Evolutionary conservation across 139 green algal species (phyloP).

Genomic region (Picochlorum sp.): DNA sequence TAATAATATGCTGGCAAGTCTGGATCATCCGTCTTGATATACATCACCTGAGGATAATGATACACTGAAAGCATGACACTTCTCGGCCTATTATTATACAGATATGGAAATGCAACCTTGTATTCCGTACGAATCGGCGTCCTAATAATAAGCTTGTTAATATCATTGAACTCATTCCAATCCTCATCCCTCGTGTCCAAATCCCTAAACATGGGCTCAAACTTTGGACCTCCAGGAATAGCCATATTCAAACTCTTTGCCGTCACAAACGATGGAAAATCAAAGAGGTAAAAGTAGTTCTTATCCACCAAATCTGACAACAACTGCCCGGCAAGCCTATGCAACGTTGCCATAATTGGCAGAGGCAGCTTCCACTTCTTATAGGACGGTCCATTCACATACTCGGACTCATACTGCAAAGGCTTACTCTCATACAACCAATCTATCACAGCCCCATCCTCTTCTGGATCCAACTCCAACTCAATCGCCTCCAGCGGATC

Average conservation of each 20-base stretch:
- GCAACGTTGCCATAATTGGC: slow-evolving; percentile 90
- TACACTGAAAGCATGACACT: slow-evolving; percentile 85
- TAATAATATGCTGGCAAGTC: slow-evolving; percentile 99
- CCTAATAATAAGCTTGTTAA: slow-evolving; percentile 99
- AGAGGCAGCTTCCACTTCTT: slow-evolving; percentile 88
- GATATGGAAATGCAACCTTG: slow-evolving; percentile 94
- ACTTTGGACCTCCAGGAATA: slow-evolving; percentile 98
- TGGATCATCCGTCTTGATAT: slow-evolving; percentile 99
- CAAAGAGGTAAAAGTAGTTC: slow-evolving; percentile 99
- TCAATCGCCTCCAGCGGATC: slow-evolving; percentile 96
- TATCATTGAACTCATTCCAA: slow-evolving; percentile 99
- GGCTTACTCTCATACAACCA: slow-evolving; percentile 97
- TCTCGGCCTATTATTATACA: slow-evolving; percentile 98
- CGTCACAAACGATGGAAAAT: slow-evolving; percentile 77
- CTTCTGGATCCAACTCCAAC: slow-evolving; percentile 95
- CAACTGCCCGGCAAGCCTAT: slow-evolving; percentile 90
- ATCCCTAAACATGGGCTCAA: slow-evolving; percentile 96
- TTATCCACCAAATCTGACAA: slow-evolving; percentile 90
- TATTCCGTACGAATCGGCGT: slow-evolving; percentile 83
- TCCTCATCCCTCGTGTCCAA: slow-evolving; percentile 91
- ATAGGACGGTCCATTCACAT: slow-evolving; percentile 91
- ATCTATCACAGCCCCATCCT: slow-evolving; percentile 72
- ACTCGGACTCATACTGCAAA: slow-evolving; percentile 75
- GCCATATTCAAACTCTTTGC: slow-evolving; percentile 92
- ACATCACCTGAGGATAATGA: slow-evolving; percentile 94